These are phyloP conservation scores for Moniliophthora roreri DNA, from an alignment of 1,284 basidiomycete genomes.

Conservation along the genomic window DNA sequence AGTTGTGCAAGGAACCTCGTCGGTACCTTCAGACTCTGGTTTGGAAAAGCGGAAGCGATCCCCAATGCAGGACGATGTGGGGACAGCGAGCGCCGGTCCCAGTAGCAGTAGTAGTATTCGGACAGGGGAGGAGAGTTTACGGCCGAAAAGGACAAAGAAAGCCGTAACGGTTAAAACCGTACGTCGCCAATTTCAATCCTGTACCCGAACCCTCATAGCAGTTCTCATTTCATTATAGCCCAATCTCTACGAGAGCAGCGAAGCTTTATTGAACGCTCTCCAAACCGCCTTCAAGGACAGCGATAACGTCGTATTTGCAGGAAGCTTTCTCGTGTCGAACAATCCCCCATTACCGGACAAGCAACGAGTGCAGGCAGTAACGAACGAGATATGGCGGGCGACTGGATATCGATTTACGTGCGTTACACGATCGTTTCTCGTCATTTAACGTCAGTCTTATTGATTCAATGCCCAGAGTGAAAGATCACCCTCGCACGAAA, in stretches of 20 bases:
- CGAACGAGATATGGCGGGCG: slow-evolving; percentile 42
- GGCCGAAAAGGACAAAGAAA: not conserved
- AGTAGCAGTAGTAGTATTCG: not conserved
- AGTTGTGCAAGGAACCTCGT: not conserved
- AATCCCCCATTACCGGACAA: slow-evolving; percentile 36
- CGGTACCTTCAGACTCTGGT: no score
- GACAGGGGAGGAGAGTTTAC: not conserved
- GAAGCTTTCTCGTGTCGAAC: slow-evolving; percentile 17
- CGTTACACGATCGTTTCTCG: slow-evolving; percentile 19
- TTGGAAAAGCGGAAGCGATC: not conserved
- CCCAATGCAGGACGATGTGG: not conserved
- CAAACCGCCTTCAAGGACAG: slow-evolving; percentile 4
- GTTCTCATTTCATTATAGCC: not conserved
- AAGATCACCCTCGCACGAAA: slow-evolving; percentile 44
- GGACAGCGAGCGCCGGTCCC: not conserved
- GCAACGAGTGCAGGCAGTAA: slow-evolving; percentile 37
- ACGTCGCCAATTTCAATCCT: not conserved
- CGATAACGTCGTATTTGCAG: slow-evolving; percentile 11
- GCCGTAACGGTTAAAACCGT: not conserved
- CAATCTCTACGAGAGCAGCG: not conserved
- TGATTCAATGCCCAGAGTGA: slow-evolving; percentile 31
- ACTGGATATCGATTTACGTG: slow-evolving; percentile 50
- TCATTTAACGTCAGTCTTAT: slow-evolving; percentile 1
- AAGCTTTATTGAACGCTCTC: not conserved
- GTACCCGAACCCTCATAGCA: not conserved